Evolutionary conservation across 2,329 filamentous ascomycete genomes (phyloP).

Genomic region (Phaeoacremonium minimum): DNA sequence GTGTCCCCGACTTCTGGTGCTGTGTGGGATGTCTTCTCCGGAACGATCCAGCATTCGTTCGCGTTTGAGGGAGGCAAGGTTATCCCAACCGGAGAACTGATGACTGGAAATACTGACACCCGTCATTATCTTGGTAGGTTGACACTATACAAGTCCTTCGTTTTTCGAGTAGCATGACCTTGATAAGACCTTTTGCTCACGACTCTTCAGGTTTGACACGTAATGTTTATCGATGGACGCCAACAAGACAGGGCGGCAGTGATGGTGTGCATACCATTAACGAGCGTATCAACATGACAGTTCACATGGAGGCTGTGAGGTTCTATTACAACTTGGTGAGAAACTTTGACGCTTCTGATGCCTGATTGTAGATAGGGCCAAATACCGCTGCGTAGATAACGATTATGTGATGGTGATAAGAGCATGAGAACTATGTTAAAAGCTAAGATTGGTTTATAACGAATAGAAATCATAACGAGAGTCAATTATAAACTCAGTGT

Average conservation of each 20-base stretch:
- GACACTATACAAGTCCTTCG: no score
- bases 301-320: conserved; percentile 28
- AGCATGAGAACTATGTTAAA: no score
- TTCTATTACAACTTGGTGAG: conserved; percentile 32
- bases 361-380: no score
- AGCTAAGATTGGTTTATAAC: no score
- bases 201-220: conserved; percentile 19
- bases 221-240: conserved; percentile 33
- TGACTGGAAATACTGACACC: conserved; percentile 31
- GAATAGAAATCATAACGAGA: no score
- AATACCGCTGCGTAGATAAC: no score
- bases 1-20: conserved; percentile 24
- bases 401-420: no score
- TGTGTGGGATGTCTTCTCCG: conserved; percentile 22
- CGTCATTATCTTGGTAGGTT: conserved; percentile 23
- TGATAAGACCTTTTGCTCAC: neutral
- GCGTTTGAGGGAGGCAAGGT: conserved; percentile 26
- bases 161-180: no score
- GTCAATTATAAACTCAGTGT: no score
- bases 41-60: conserved; percentile 21
- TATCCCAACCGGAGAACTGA: conserved; percentile 28
- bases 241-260: conserved; percentile 24
- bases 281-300: conserved; percentile 30
- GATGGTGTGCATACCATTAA: conserved; percentile 30
- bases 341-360: conserved; percentile 26